A percentile compares a stretch with the other conserved stretches of the same genome.
phyloP scores from a whole-genome alignment of 495 filamentous ascomycete species.

The Annulohypoxylon moriforme region DNA sequence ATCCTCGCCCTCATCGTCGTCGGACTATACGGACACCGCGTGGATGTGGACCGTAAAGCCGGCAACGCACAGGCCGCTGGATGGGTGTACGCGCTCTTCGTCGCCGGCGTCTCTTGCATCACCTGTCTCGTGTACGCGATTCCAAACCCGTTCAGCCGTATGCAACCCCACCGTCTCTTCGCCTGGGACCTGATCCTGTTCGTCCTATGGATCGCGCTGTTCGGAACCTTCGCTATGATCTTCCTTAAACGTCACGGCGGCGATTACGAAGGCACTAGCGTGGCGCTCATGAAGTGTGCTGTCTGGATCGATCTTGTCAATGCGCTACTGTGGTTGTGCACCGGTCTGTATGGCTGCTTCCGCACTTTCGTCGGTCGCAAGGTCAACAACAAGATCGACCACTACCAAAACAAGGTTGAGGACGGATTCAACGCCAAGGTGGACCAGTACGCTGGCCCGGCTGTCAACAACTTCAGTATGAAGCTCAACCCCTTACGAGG shows the following conservation, averaged over 20 bases:
- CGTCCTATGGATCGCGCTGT: slow-evolving; percentile 72
- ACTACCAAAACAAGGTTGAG: slow-evolving; percentile 41
- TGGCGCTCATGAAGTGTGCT: slow-evolving; percentile 73
- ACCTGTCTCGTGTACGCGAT: slow-evolving; percentile 50
- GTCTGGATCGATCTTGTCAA: slow-evolving; percentile 78
- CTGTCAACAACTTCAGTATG: slow-evolving; percentile 32
- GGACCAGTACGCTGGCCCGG: slow-evolving; percentile 29
- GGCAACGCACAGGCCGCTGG: slow-evolving; percentile 38
- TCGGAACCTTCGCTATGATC: slow-evolving; percentile 76
- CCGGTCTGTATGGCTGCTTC: slow-evolving; percentile 52
- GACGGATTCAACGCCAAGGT: slow-evolving; percentile 38
- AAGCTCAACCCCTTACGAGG: slow-evolving; percentile 29
- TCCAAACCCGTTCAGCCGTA: slow-evolving; percentile 44
- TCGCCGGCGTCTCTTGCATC: slow-evolving; percentile 44
- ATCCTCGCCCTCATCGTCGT: slow-evolving; percentile 49
- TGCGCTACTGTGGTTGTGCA: slow-evolving; percentile 70
- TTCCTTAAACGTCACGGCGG: slow-evolving; percentile 69
- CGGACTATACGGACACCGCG: slow-evolving; percentile 49
- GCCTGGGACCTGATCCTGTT: slow-evolving; percentile 50
- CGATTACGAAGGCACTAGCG: slow-evolving; percentile 54
- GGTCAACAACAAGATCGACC: slow-evolving; percentile 48
- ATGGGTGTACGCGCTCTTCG: slow-evolving; percentile 52
- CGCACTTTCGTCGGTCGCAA: slow-evolving; percentile 49
- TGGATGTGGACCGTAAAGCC: slow-evolving; percentile 42
- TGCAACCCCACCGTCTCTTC: slow-evolving; percentile 45